Conservation (phyloP, 75 land plant species). For the Azolla pinnata region DNA sequence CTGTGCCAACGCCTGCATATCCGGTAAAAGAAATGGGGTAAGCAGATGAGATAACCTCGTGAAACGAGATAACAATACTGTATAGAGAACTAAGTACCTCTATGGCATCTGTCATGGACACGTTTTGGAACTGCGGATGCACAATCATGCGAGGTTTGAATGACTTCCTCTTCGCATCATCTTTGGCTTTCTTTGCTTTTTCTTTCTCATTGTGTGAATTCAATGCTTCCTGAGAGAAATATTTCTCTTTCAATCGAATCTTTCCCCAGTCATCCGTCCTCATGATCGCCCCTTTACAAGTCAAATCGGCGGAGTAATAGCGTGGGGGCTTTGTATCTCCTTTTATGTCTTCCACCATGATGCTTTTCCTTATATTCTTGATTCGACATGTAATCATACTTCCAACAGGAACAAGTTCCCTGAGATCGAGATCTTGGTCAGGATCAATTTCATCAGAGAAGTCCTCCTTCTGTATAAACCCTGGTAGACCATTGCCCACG, state of each 20-base stretch:
- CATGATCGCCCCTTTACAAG: slow-evolving; percentile 49
- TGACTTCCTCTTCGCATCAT: slow-evolving; percentile 64
- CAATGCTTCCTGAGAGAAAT: slow-evolving; percentile 40
- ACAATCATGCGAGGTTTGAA: slow-evolving; percentile 92
- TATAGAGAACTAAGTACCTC: slow-evolving; percentile 35
- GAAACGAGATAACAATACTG: not conserved
- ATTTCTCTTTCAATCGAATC: slow-evolving; percentile 35
- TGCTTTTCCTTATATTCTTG: slow-evolving; percentile 46
- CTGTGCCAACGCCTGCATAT: slow-evolving; percentile 56
- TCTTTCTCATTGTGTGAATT: slow-evolving; percentile 48
- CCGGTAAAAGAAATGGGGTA: not conserved
- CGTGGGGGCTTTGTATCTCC: slow-evolving; percentile 1
- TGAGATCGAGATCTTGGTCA: slow-evolving; percentile 24
- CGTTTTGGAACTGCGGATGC: slow-evolving; percentile 87
- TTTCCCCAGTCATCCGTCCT: slow-evolving; percentile 31
- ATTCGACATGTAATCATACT: slow-evolving; percentile 69
- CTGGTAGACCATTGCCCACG: slow-evolving; percentile 79
- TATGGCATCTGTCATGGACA: slow-evolving; percentile 73
- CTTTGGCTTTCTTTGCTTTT: slow-evolving; percentile 61
- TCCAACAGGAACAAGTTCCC: slow-evolving; percentile 55
- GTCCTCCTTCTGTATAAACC: slow-evolving; percentile 52
- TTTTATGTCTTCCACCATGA: slow-evolving; percentile 25
- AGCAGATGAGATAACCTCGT: not conserved
- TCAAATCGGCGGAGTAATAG: slow-evolving; percentile 32
- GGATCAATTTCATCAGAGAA: slow-evolving; percentile 51